Percentiles rank a stretch among this genome's conserved stretches.
Evolutionary conservation across 2,329 filamentous ascomycete species (phyloP).

Genomic region (Tympanopsis confertula): DNA sequence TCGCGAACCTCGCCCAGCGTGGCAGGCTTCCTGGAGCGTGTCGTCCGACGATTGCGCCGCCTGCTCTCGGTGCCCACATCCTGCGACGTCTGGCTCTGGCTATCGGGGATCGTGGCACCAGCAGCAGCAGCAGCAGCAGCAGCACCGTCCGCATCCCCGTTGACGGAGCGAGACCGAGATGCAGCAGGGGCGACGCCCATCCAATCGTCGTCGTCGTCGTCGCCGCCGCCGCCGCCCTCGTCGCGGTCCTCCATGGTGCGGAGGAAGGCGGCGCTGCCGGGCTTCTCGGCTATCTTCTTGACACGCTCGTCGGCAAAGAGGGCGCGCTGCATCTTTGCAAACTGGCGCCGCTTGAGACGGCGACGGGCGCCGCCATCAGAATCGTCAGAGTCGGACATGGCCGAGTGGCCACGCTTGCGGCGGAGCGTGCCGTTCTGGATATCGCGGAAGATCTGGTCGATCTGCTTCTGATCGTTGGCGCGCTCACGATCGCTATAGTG

Average conservation of each 20-base stretch:
- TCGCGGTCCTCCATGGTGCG: conserved; percentile 77
- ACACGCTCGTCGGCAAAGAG: conserved; percentile 81
- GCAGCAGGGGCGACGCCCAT: conserved; percentile 22
- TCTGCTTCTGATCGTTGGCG: conserved; percentile 70
- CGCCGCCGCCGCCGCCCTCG: conserved; percentile 63
- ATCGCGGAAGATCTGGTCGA: conserved; percentile 85
- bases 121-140: conserved; percentile 17
- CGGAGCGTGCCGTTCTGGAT: conserved; percentile 81
- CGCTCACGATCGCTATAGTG: conserved; percentile 61
- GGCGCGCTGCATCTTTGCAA: conserved; percentile 82
- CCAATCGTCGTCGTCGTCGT: conserved; percentile 28
- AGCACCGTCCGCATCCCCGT: conserved; percentile 13
- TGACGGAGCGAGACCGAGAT: conserved; percentile 21
- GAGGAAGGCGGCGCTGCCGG: conserved; percentile 82
- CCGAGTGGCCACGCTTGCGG: conserved; percentile 69
- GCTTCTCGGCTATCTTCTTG: conserved; percentile 78
- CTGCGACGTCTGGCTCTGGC: conserved; percentile 28
- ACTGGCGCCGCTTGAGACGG: conserved; percentile 74
- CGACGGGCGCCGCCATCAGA: conserved; percentile 64
- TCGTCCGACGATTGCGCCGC: conserved; percentile 41
- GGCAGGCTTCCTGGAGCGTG: conserved; percentile 54
- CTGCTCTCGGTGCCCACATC: conserved; percentile 23
- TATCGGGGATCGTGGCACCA: conserved; percentile 27
- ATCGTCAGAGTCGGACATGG: conserved; percentile 59
- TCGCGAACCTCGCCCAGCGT: conserved; percentile 72